phyloP scores from a whole-genome alignment of 2,329 filamentous ascomycete species.

The Penicillium thymicola region DNA sequence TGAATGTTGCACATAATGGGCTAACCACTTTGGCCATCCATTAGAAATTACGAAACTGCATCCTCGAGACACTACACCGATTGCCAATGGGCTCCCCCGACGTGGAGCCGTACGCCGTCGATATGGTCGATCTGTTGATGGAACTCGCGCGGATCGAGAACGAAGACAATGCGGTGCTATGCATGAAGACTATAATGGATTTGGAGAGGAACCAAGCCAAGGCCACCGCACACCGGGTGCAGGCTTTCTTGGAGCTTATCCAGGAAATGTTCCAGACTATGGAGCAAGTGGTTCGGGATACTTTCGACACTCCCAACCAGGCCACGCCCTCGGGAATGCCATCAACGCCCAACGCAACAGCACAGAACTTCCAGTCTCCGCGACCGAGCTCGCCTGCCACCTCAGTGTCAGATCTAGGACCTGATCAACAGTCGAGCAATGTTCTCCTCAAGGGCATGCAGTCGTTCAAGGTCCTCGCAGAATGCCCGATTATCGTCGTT shows the following conservation, averaged over 20 bases:
- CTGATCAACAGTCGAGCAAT: slow-evolving; percentile 77
- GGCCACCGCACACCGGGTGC: slow-evolving; percentile 74
- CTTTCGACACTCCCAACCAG: slow-evolving; percentile 74
- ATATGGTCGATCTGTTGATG: slow-evolving; percentile 89
- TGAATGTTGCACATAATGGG: not conserved
- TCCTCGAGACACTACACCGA: slow-evolving; percentile 91
- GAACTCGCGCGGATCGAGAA: slow-evolving; percentile 85
- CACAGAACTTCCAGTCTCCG: slow-evolving; percentile 77
- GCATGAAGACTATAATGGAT: slow-evolving; percentile 97
- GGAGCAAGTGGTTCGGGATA: slow-evolving; percentile 90
- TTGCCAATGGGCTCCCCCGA: slow-evolving; percentile 73
- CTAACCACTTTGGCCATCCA: slow-evolving; percentile 7
- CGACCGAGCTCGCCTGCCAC: slow-evolving; percentile 85
- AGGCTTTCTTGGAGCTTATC: slow-evolving; percentile 85
- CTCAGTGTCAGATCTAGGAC: slow-evolving; percentile 72
- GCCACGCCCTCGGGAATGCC: slow-evolving; percentile 51
- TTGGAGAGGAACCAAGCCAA: slow-evolving; percentile 90
- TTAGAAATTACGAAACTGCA: slow-evolving; percentile 83
- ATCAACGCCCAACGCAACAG: slow-evolving; percentile 50
- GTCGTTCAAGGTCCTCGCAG: slow-evolving; percentile 96
- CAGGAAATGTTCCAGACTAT: slow-evolving; percentile 95
- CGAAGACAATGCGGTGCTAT: slow-evolving; percentile 97
- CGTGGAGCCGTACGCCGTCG: slow-evolving; percentile 82
- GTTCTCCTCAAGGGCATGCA: slow-evolving; percentile 91
- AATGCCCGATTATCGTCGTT: slow-evolving; percentile 98